These are phyloP conservation scores for Boletales sp. DNA, from an alignment of 768 basidiomycete genomes.

Conservation along the genomic window DNA sequence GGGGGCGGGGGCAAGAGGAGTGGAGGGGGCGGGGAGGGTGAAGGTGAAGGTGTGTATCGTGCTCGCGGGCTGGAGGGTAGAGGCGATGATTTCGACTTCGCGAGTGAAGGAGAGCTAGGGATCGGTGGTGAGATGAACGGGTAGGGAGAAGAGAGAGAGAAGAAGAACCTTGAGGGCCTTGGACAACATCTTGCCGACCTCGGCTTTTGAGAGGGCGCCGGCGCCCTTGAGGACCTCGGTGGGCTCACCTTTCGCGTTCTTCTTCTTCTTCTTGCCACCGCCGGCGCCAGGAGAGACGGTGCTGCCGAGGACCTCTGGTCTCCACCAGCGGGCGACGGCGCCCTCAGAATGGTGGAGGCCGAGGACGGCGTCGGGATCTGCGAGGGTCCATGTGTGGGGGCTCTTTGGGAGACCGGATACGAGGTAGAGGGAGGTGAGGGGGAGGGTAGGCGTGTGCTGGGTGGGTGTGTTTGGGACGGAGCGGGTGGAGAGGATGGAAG, in stretches of 20 bases:
- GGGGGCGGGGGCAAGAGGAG: conserved; percentile 71
- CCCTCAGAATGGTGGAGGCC: conserved; percentile 81
- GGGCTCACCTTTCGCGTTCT: conserved; percentile 54
- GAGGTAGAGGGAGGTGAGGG: conserved; percentile 80
- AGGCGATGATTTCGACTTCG: conserved; percentile 92
- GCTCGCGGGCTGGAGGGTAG: conserved; percentile 89
- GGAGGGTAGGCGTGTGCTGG: conserved; percentile 66
- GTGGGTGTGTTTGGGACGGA: conserved; percentile 42
- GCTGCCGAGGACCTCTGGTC: conserved; percentile 87
- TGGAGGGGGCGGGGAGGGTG: conserved; percentile 70
- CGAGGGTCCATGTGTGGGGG: conserved; percentile 86
- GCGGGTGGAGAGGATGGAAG: conserved; percentile 72
- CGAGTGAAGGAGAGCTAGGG: conserved; percentile 82
- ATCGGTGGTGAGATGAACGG: not conserved
- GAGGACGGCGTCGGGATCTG: conserved; percentile 77
- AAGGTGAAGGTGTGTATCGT: conserved; percentile 93
- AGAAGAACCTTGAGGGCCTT: conserved; percentile 79
- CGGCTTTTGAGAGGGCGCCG: conserved; percentile 78
- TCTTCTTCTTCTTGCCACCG: conserved; percentile 69
- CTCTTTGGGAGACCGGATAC: conserved; percentile 88
- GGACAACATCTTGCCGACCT: conserved; percentile 86
- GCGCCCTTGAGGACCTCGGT: conserved; percentile 65
- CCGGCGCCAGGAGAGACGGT: conserved; percentile 83
- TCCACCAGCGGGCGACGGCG: conserved; percentile 87
- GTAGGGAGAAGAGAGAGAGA: not conserved